Evolutionary conservation across 768 basidiomycete species (phyloP), one percentile per base, ranked within the genome.

Genomic region (Tulasnella sp.): DNA sequence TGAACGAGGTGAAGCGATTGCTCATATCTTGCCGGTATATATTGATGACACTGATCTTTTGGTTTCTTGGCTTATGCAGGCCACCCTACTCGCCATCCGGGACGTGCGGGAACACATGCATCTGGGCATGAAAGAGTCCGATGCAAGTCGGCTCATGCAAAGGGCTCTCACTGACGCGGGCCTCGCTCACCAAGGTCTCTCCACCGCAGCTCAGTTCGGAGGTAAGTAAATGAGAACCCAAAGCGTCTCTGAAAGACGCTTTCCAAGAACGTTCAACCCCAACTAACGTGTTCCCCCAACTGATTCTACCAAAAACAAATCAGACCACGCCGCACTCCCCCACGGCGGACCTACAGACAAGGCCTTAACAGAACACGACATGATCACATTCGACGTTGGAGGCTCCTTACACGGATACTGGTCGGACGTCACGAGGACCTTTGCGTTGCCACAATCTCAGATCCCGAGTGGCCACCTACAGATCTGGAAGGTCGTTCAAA

Each of bases 281-380:
- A 38, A 38, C 34, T 15, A 5, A 7, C 34, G 34, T 38, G 34
- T 41, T 17, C 30, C 63, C 46, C 3, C 43, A 4, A 31, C 22
- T 43, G 31, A 43, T 27, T n/a, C n/a, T 59, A 21, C 19, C 55
- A n/a, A 9, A 57, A 11, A 15, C 59, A 27, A 43, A 56, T 5
- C 31, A 92, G 90, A 85, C 60, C 87, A 92, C 64, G 90, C 88
- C 4, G 89, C 88, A 2, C 78, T 89, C 22, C 90, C 89, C 2
- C 91, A 92, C 68, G 92, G 89, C 4, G 75, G 77, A 38, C 86
- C 87, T 2, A 83, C 83, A 0, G 85, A 92, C 66, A 78, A 82
- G 30, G 65, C 66, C 0, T 73, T 92, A 11, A 71, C 69, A 0
- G 67, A 71, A 54, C 65, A 73, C 4, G 89, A 93, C 64, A 78